These are phyloP conservation scores for Arachnomyces sp. DNA, from an alignment of 2,329 filamentous ascomycete species.

Conservation along the genomic window DNA sequence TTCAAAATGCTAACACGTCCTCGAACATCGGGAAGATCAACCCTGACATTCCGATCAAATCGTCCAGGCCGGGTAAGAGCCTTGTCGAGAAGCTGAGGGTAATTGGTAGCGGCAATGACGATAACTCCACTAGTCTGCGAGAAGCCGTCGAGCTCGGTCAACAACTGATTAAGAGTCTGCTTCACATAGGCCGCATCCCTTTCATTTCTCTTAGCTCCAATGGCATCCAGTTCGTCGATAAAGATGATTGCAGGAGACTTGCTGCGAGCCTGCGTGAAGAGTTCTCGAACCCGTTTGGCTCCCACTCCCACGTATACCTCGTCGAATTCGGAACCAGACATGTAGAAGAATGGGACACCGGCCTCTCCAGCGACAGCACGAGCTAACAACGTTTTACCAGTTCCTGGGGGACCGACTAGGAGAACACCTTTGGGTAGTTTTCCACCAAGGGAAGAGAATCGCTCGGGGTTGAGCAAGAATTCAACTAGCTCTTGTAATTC, in stretches of 20 bases:
- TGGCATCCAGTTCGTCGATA: conserved; percentile 88
- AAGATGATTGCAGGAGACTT: conserved; percentile 93
- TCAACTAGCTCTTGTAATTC: conserved; percentile 95
- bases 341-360: conserved; percentile 98
- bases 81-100: conserved; percentile 88
- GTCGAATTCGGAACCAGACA: conserved; percentile 98
- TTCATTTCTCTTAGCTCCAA: conserved; percentile 87
- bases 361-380: conserved; percentile 94
- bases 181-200: conserved; percentile 91
- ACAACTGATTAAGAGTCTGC: conserved; percentile 92
- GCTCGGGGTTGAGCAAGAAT: conserved; percentile 86
- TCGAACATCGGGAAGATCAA: conserved; percentile 83
- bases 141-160: conserved; percentile 95
- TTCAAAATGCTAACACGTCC: conserved; percentile 87
- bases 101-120: conserved; percentile 92
- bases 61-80: conserved; percentile 87
- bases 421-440: conserved; percentile 96
- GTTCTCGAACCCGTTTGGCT: conserved; percentile 88
- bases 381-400: conserved; percentile 91
- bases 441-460: conserved; percentile 86
- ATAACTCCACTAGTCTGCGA: conserved; percentile 91
- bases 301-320: conserved; percentile 97
- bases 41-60: conserved; percentile 86
- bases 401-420: conserved; percentile 89
- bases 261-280: conserved; percentile 71